Evolutionary conservation across 371 early-diverging fungal species (phyloP).

Genomic region (Entomophthora muscae): DNA sequence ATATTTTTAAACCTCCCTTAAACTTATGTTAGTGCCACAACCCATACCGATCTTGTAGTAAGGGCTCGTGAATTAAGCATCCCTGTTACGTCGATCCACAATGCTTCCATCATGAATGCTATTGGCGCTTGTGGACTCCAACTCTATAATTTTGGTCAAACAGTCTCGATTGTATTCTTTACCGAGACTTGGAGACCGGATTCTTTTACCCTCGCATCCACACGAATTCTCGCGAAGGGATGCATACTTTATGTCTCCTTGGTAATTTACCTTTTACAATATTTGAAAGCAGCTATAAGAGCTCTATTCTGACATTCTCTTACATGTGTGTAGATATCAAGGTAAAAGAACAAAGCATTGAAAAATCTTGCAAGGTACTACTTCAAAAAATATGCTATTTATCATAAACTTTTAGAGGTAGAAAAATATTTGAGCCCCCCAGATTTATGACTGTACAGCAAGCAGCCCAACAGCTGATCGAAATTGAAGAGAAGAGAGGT

Average conservation of each 20-base stretch:
- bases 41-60: conserved; percentile 94
- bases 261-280: conserved; percentile 17
- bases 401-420: conserved; percentile 27
- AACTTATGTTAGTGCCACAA: conserved; percentile 69
- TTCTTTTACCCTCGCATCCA: conserved; percentile 87
- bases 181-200: conserved; percentile 93
- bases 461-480: conserved; percentile 84
- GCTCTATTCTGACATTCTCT: no score
- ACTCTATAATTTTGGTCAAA: conserved; percentile 97
- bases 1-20: conserved; percentile 8
- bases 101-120: conserved; percentile 98
- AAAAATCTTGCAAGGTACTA: conserved; percentile 76
- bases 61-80: conserved; percentile 82
- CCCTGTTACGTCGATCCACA: conserved; percentile 83
- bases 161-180: conserved; percentile 98
- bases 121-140: conserved; percentile 96
- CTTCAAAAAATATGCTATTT: neutral
- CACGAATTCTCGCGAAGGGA: conserved; percentile 59
- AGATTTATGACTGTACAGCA: conserved; percentile 96
- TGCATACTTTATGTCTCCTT: conserved; percentile 95
- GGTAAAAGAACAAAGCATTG: conserved; percentile 92
- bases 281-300: no score
- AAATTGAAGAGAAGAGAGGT: conserved; percentile 53
- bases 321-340: conserved; percentile 92
- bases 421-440: conserved; percentile 90